phyloP scores from a whole-genome alignment of 2,329 filamentous ascomycete species.

The Botrytis paeoniae region DNA sequence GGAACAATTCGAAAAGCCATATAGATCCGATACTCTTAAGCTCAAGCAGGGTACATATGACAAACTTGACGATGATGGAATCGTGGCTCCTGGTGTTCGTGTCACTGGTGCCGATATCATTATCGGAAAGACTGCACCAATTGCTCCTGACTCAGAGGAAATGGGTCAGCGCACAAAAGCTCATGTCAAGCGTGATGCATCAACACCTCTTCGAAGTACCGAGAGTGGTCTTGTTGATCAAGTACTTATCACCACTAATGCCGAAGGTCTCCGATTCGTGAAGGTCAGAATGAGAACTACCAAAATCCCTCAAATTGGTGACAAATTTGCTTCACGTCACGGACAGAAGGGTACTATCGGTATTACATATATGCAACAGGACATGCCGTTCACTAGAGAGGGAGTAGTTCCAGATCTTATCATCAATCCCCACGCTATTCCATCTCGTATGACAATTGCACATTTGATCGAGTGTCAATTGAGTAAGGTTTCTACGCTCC shows the following conservation, averaged over 20 bases:
- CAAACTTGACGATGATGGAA: slow-evolving; percentile 95
- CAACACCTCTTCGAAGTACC: slow-evolving; percentile 88
- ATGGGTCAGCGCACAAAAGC: slow-evolving; percentile 85
- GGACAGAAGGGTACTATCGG: slow-evolving; percentile 99
- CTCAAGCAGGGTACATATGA: slow-evolving; percentile 96
- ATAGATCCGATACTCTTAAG: slow-evolving; percentile 79
- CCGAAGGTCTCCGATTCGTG: slow-evolving; percentile 90
- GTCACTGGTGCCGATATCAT: slow-evolving; percentile 98
- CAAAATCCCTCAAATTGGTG: slow-evolving; percentile 96
- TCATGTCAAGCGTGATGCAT: slow-evolving; percentile 93
- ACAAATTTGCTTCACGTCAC: slow-evolving; percentile 99
- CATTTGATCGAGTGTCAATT: slow-evolving; percentile 99
- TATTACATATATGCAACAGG: slow-evolving; percentile 95
- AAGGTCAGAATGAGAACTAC: slow-evolving; percentile 97
- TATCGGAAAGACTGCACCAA: slow-evolving; percentile 96
- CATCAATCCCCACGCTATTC: slow-evolving; percentile 99
- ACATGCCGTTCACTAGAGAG: slow-evolving; percentile 96
- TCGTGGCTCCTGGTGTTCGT: slow-evolving; percentile 88
- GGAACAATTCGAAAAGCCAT: slow-evolving; percentile 94
- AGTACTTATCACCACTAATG: slow-evolving; percentile 90
- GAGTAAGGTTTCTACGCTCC: slow-evolving; percentile 90
- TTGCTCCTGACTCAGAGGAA: slow-evolving; percentile 89
- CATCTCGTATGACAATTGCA: slow-evolving; percentile 99
- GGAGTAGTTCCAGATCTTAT: slow-evolving; percentile 93
- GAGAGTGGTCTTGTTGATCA: slow-evolving; percentile 96